Base-by-base conservation (phyloP, 192 early-diverging fungal genomes). In the Coemansia sp. region DNA sequence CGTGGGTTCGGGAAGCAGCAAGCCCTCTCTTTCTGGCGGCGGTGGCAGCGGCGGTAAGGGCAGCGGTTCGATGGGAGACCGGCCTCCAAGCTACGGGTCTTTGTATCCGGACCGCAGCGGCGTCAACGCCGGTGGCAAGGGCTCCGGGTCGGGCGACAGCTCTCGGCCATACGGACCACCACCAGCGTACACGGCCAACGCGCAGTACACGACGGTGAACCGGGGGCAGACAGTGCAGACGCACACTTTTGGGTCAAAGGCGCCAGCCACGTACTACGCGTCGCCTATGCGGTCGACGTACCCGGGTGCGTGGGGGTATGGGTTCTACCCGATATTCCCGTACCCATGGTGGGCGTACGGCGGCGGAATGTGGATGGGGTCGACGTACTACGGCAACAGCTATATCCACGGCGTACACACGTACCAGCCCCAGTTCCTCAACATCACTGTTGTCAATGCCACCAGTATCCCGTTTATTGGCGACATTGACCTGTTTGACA, bases 331-430 rank as follows among this genome's bases (percentile, higher is more conserved):
- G 2, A 66, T 83, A 8, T 83, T 70, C 40, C 81, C 81, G 11
- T 83, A 83, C 27, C 81, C 81, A 6, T 83, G 44, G 49, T 83
- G 81, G 81, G 81, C 81, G 31, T 83, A 83, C 39, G 81, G 76
- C 11, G 52, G 63, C n/a, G 81, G 81, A 39, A 36, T 15, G 20
- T 83, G 46, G 57, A 16, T 43, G 1, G 73, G 70, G 9, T 36
- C 73, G 0, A 46, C 76, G 5, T 83, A 83, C 47, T 38, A 66
- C 15, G 33, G 31, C 16, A 47, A 43, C 40, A 33, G 61, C 18
- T 66, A 72, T 33, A 60, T 64, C 67, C 62, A 83, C 57, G 70
- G 81, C 29, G 50, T 83, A n/a, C 46, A 70, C 70, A 67, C 44
- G 6, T 78, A 78, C 61, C 62, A 61, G 24, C 66, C 70, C 61